Evolutionary conservation across 1,139 yeast genomes (phyloP), one percentile per base, ranked within the genome.

Genomic region (Kurtzmaniella quercitrusa): DNA sequence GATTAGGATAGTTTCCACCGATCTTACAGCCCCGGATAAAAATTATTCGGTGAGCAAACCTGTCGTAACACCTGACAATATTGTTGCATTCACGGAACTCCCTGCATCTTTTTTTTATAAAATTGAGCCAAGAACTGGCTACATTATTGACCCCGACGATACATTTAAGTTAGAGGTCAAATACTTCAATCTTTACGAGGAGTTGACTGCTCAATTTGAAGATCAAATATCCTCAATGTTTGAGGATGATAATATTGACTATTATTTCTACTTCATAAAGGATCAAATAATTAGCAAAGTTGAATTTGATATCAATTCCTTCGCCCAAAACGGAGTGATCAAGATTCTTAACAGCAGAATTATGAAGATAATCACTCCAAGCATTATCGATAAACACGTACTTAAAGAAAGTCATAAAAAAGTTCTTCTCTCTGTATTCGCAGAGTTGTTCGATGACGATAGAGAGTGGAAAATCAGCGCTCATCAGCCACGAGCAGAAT

Each of bases 81-180:
- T 78, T 17, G 63, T 82, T 30, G 82, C 88, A 0, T 79, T 76
- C 54, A 77, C 78, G 3, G 88, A 82, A n/a, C 89, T 86, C 45
- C 86, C 89, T 0, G 79, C 80, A 0, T 73, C 80, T 1, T 75
- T 74, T 39, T 80, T 84, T 46, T 87, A 76, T 57, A 71, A 74
- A 41, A 71, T 85, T 19, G 59, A 46, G 1, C 65, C 70, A 0
- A 48, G 54, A 1, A 39, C 44, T 1, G 48, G 45, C 5, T 56
- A 58, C 33, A 39, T 40, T 6, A 49, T 66, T 11, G 49, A 50
- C 12, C 43, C 57, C 1, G 55, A 66, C 6, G 79, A 75, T 40
- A 54, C 61, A 3, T 61, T 82, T 39, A 63, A 63, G 7, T 57
- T 82, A 38, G 55, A 48, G 3, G 65, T 82, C n/a, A 52, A 55